phyloP scores from a whole-genome alignment of 2,329 filamentous ascomycete genomes.

The Raffaelea ambrosiae region DNA sequence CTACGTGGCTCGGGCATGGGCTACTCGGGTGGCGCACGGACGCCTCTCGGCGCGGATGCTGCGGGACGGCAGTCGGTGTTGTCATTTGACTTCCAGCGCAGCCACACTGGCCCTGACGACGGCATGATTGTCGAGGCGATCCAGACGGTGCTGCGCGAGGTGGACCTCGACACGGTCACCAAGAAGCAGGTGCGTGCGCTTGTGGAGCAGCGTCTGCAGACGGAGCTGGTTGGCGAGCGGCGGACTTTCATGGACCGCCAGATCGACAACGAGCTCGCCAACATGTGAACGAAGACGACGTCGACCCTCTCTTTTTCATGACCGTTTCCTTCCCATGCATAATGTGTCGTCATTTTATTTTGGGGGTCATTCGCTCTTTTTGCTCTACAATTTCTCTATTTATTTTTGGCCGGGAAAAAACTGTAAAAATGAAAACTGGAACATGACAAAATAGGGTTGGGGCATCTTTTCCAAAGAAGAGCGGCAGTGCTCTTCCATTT shows the following conservation, averaged over 20 bases:
- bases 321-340: neutral
- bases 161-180: conserved; percentile 92
- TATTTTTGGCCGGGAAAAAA: neutral
- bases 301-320: neutral
- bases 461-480: no score
- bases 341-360: neutral
- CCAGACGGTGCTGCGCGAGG: conserved; percentile 71
- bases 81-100: conserved; percentile 54
- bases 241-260: conserved; percentile 83
- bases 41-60: conserved; percentile 32
- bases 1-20: conserved; percentile 36
- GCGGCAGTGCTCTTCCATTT: no score
- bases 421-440: neutral
- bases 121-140: conserved; percentile 76
- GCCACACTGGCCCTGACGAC: conserved; percentile 64
- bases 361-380: no score
- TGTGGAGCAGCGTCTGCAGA: conserved; percentile 88
- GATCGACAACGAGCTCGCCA: conserved; percentile 89
- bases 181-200: conserved; percentile 94
- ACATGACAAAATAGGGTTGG: neutral
- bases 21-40: conserved; percentile 36
- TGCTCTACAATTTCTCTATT: no score
- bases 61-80: conserved; percentile 37
- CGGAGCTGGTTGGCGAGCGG: conserved; percentile 77
- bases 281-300: conserved; percentile 55